These are phyloP conservation scores for Xylaria polymorpha DNA, from an alignment of 2,329 filamentous ascomycete genomes.

Conservation along the genomic window DNA sequence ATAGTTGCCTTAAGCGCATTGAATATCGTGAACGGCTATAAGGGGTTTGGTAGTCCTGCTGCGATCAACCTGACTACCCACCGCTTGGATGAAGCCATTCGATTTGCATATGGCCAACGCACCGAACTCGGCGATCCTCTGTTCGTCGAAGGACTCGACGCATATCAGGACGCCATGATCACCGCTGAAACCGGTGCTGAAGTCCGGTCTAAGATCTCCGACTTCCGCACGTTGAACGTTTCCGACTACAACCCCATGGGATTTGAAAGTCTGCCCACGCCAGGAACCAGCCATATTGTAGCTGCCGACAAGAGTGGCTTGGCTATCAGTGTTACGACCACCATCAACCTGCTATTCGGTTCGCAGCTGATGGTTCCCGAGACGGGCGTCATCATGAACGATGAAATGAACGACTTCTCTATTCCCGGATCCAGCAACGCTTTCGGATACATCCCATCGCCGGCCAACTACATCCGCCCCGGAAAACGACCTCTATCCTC, in stretches of 20 bases:
- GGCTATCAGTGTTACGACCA: slow-evolving; percentile 81
- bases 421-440: slow-evolving; percentile 77
- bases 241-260: slow-evolving; percentile 60
- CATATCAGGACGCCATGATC: slow-evolving; percentile 72
- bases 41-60: slow-evolving; percentile 67
- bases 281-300: slow-evolving; percentile 75
- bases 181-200: slow-evolving; percentile 69
- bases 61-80: slow-evolving; percentile 75
- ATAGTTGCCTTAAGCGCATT: slow-evolving; percentile 76
- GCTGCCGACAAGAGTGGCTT: slow-evolving; percentile 76
- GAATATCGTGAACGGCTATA: slow-evolving; percentile 80
- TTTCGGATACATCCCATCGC: slow-evolving; percentile 81
- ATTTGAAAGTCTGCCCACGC: slow-evolving; percentile 66
- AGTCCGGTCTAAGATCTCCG: slow-evolving; percentile 59
- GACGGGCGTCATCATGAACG: slow-evolving; percentile 80
- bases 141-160: slow-evolving; percentile 71
- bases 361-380: slow-evolving; percentile 81
- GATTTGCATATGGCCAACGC: slow-evolving; percentile 83
- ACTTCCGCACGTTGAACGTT: slow-evolving; percentile 53
- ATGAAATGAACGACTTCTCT: slow-evolving; percentile 77
- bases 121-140: slow-evolving; percentile 79
- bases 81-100: slow-evolving; percentile 82
- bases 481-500: slow-evolving; percentile 83
- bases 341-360: slow-evolving; percentile 84
- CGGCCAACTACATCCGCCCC: slow-evolving; percentile 79